Percentiles rank a stretch among this genome's conserved stretches.
Evolutionary conservation across 140 eudicot genomes (phyloP).

Genomic region (Erigeron philadelphicus): DNA sequence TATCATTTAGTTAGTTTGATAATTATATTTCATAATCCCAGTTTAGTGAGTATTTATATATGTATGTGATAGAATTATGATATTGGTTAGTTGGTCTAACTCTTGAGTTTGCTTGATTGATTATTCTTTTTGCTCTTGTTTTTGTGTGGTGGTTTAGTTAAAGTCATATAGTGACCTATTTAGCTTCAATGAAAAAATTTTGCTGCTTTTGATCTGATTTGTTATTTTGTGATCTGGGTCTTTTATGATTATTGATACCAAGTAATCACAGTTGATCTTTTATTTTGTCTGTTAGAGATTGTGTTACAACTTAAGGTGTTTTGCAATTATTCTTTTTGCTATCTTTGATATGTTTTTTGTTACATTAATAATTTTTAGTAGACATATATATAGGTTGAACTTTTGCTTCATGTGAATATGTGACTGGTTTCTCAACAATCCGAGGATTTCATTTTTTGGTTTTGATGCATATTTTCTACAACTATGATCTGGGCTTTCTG

Average conservation of each 20-base stretch:
- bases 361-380: conserved; percentile 2
- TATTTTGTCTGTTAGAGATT: background rate
- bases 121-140: conserved; percentile 8
- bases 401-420: background rate
- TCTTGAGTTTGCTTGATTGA: background rate
- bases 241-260: conserved; percentile 2
- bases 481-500: conserved; percentile 8
- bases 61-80: conserved; percentile 19
- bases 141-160: conserved; percentile 17
- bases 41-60: background rate
- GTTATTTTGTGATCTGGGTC: conserved; percentile 20
- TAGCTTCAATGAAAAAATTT: too few relatives aligned
- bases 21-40: conserved; percentile 4
- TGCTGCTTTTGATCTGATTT: background rate
- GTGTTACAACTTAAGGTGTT: too few relatives aligned
- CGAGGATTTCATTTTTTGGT: background rate
- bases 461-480: background rate
- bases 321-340: background rate
- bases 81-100: conserved; percentile 21
- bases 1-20: background rate
- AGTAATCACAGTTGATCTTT: conserved; percentile 3
- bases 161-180: conserved; percentile 13
- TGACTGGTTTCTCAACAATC: conserved; percentile 6
- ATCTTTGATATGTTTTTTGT: conserved; percentile 8
- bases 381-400: background rate